Evolutionary conservation across 768 basidiomycete genomes (phyloP).

Genomic region (Lanmaoa pseudosensibilis): DNA sequence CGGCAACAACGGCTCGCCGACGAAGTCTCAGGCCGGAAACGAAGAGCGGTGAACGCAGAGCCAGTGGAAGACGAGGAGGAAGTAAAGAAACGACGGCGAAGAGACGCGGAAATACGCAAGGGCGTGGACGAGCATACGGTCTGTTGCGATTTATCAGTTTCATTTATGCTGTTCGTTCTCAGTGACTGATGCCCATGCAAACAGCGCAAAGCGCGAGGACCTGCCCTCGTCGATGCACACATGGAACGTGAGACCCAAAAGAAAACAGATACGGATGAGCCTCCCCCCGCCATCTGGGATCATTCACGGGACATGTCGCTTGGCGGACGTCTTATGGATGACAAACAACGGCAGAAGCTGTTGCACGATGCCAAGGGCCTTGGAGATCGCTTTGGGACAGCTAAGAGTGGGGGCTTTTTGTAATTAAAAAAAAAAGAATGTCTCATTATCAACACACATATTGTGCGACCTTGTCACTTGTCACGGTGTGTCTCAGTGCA

Average conservation of each 20-base stretch:
- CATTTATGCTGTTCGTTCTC: background rate
- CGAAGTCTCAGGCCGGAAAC: constrained; percentile 90
- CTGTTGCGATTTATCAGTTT: constrained; percentile 24
- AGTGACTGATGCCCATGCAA: background rate
- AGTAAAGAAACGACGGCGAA: constrained; percentile 53
- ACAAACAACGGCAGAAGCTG: constrained; percentile 72
- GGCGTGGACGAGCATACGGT: constrained; percentile 84
- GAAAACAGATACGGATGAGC: constrained; percentile 47
- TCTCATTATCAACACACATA: background rate
- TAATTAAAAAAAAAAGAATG: constrained; percentile 27
- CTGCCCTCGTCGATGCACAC: constrained; percentile 58
- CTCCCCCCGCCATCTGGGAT: constrained; percentile 81
- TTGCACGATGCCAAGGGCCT: constrained; percentile 80
- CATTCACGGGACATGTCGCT: constrained; percentile 87
- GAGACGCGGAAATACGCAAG: constrained; percentile 66
- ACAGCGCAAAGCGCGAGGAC: constrained; percentile 50
- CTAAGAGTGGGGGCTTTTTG: constrained; percentile 66
- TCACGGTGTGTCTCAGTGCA: constrained; percentile 11
- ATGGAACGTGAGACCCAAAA: constrained; percentile 36
- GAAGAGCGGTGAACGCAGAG: constrained; percentile 59
- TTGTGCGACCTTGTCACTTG: constrained; percentile 4
- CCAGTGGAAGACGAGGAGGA: constrained; percentile 38
- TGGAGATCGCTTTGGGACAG: constrained; percentile 79
- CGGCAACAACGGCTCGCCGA: constrained; percentile 89
- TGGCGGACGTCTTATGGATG: constrained; percentile 88